Percentiles rank a stretch among this genome's conserved stretches.
Conservation (phyloP, 805 yeast species). For the Pichia sporocuriosa region DNA sequence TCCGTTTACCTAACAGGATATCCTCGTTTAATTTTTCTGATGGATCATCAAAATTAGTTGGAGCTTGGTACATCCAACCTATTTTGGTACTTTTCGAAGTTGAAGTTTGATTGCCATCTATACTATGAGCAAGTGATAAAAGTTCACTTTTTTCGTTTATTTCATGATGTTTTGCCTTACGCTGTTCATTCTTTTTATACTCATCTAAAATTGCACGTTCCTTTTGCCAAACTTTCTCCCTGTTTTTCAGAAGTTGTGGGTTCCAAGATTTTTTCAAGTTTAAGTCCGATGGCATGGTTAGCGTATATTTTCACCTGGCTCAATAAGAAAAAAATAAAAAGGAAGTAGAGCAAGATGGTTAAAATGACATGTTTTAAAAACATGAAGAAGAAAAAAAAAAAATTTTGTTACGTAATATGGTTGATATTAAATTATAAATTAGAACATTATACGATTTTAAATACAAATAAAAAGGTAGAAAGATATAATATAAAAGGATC, state of each 20-base stretch:
- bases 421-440: no score
- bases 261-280: conserved; percentile 95
- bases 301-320: no score
- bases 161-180: conserved; percentile 54
- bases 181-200: conserved; percentile 53
- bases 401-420: no score
- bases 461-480: no score
- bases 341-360: no score
- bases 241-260: conserved; percentile 81
- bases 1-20: conserved; percentile 45
- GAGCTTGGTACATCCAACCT: conserved; percentile 83
- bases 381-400: conserved; percentile 1
- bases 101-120: no score
- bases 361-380: no score
- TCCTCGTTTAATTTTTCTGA: conserved; percentile 39
- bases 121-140: conserved; percentile 24
- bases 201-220: conserved; percentile 78
- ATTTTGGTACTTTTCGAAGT: conserved; percentile 33
- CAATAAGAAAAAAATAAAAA: no score
- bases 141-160: conserved; percentile 58
- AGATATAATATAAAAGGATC: no score
- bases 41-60: conserved; percentile 20
- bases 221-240: conserved; percentile 72
- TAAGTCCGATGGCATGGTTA: conserved; percentile 61
- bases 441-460: no score